These are phyloP conservation scores for Gaeumannomyces sp. DNA, from an alignment of 2,329 filamentous ascomycete genomes.

Conservation along the genomic window DNA sequence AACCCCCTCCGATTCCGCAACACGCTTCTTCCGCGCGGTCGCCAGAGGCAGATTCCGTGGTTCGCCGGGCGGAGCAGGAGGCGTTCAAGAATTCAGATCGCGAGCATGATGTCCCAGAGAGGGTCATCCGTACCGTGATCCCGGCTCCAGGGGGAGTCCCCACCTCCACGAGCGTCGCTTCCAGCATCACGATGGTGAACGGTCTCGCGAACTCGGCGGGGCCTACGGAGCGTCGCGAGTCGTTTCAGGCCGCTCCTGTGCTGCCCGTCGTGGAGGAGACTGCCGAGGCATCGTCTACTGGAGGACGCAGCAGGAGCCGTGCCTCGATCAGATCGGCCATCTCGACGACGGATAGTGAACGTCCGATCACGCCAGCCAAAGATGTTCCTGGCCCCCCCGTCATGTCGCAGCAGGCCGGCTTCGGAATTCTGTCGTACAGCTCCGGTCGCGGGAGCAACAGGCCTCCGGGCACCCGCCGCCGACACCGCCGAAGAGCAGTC, in stretches of 20 bases:
- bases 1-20: conserved; percentile 36
- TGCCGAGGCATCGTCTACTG: conserved; percentile 67
- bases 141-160: neutral
- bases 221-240: conserved; percentile 42
- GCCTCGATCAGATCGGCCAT: conserved; percentile 22
- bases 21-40: conserved; percentile 20
- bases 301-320: conserved; percentile 47
- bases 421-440: conserved; percentile 24
- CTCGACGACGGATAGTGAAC: conserved; percentile 26
- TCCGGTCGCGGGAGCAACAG: conserved; percentile 24
- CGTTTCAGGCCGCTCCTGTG: conserved; percentile 39
- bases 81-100: conserved; percentile 27
- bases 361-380: conserved; percentile 38
- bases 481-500: conserved; percentile 37
- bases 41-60: conserved; percentile 33
- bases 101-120: conserved; percentile 53
- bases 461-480: conserved; percentile 28
- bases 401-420: conserved; percentile 23
- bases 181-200: neutral
- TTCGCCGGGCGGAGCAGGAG: conserved; percentile 34
- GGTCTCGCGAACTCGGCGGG: neutral
- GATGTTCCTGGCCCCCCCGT: conserved; percentile 19
- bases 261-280: conserved; percentile 87
- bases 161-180: no score
- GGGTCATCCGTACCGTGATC: conserved; percentile 41